Base-by-base conservation (phyloP, 192 early-diverging fungal species). In the Dissophora globulifera region DNA sequence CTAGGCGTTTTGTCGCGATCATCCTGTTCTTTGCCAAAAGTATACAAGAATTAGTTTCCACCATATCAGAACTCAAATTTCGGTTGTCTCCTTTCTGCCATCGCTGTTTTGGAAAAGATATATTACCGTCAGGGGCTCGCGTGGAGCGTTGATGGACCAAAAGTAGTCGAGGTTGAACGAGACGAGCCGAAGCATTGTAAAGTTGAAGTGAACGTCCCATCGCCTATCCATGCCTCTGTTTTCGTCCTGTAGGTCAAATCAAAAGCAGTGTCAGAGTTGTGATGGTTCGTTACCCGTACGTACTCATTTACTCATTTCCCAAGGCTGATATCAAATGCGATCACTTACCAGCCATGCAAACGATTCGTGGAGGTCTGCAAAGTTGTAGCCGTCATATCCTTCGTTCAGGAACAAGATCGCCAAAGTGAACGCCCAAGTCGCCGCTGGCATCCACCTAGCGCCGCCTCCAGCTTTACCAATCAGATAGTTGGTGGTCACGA, bases 151-250 rank as follows among this genome's bases (percentile, higher is more conserved):
- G 48, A 72, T 67, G 25, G 56, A 72, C 96, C 95, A 97, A 66
- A 96, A 94, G 66, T 92, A 93, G 81, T 99, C 97, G 91, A 98
- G 93, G 50, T 91, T 87, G 75, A 91, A 99, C 3, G 95, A 96
- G 19, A 99, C 84, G 84, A 98, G 90, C 15, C 93, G 87, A 15
- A 99, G 87, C 82, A 94, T 90, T 10, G 85, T 87, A 63, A 98
- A 90, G 68, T 98, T 98, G 81, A 97, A 96, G 4, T 90, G 87
- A 25, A 96, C 79, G 60, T 92, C 85, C 97, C 97, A 99, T 20
- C 96, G 86, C 17, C 84, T 78, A 63, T 88, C 70, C 12, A 95
- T 58, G 1, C 96, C 97, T 10, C 66, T 79, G 59, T 86, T 84
- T 9, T 72, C 48, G 66, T 98, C 95, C 90, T 87, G 29, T n/a